Evolutionary conservation across 352 stramenopile species (phyloP).

Genomic region (Paralagenidium karlingii): DNA sequence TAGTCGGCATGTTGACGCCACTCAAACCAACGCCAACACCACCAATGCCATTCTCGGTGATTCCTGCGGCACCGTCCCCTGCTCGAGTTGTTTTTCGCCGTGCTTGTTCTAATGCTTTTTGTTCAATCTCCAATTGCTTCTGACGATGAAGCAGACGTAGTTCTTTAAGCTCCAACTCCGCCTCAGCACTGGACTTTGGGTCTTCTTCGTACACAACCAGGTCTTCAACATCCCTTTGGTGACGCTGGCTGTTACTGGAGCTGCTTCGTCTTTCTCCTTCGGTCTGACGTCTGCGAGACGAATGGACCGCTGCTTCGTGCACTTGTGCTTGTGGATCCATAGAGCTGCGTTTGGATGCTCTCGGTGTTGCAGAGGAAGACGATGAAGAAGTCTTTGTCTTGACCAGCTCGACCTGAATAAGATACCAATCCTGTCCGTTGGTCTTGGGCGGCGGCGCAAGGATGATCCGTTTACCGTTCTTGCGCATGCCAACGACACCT

Average conservation of each 20-base stretch:
- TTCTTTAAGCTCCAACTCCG: conserved; percentile 49
- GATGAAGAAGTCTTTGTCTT: too few relatives aligned
- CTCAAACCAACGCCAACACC: too few relatives aligned
- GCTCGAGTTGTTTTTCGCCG: conserved; percentile 9
- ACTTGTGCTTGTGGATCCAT: background rate
- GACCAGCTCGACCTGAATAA: conserved; percentile 61
- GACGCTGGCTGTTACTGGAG: conserved; percentile 2
- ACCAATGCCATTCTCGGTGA: too few relatives aligned
- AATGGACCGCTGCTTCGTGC: background rate
- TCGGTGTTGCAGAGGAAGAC: too few relatives aligned
- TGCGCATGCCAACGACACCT: conserved; percentile 82
- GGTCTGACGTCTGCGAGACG: too few relatives aligned
- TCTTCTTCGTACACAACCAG: conserved; percentile 39
- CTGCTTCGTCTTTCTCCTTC: background rate
- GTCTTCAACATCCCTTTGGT: conserved; percentile 19
- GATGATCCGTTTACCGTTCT: conserved; percentile 78
- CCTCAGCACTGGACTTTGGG: conserved; percentile 8
- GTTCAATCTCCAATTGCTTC: conserved; percentile 33
- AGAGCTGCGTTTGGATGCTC: conserved; percentile 15
- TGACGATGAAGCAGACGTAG: conserved; percentile 32
- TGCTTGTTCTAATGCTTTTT: conserved; percentile 23
- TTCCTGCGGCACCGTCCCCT: conserved; percentile 6
- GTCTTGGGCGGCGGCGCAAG: conserved; percentile 73
- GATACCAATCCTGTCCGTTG: conserved; percentile 71
- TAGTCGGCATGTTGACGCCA: too few relatives aligned